Evolutionary conservation across 257 asterid species (phyloP).

Genomic region (Gynochthodes officinalis): DNA sequence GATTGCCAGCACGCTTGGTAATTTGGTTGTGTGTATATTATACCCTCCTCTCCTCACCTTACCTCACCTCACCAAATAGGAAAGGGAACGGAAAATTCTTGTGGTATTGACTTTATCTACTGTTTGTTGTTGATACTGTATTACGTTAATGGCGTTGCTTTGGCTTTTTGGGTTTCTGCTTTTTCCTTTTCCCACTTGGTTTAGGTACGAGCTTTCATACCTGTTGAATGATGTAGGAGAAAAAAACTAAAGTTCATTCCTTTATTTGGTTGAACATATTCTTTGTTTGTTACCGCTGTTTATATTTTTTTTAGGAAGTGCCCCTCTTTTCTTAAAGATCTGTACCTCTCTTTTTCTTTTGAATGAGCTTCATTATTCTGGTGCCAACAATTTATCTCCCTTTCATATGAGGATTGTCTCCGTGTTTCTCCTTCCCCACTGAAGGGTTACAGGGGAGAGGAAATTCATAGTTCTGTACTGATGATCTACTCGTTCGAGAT

Average conservation of each 20-base stretch:
- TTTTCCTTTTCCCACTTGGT: slow-evolving; percentile 13
- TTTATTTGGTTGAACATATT: slow-evolving; percentile 8
- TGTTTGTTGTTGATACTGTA: slow-evolving; percentile 13
- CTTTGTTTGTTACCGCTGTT: slow-evolving; percentile 9
- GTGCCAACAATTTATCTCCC: neutral
- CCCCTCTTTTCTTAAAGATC: neutral
- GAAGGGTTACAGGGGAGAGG: neutral
- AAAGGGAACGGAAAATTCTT: slow-evolving; percentile 11
- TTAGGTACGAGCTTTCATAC: slow-evolving; percentile 13
- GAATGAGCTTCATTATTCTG: neutral
- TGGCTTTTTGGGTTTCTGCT: neutral
- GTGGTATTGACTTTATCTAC: slow-evolving; percentile 10
- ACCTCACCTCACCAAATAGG: slow-evolving; percentile 21
- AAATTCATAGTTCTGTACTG: too few relatives aligned
- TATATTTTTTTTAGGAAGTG: neutral
- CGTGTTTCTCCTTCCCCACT: neutral
- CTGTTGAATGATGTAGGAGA: slow-evolving; percentile 13
- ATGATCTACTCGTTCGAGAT: too few relatives aligned
- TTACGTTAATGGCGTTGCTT: neutral
- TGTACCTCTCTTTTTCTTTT: neutral
- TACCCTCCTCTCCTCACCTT: neutral
- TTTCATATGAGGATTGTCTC: too few relatives aligned
- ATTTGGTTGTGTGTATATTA: slow-evolving; percentile 1
- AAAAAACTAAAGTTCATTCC: slow-evolving; percentile 11
- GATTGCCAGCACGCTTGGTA: slow-evolving; percentile 26